phyloP scores from a whole-genome alignment of 2,329 filamentous ascomycete species.

The Colletotrichum viniferum region DNA sequence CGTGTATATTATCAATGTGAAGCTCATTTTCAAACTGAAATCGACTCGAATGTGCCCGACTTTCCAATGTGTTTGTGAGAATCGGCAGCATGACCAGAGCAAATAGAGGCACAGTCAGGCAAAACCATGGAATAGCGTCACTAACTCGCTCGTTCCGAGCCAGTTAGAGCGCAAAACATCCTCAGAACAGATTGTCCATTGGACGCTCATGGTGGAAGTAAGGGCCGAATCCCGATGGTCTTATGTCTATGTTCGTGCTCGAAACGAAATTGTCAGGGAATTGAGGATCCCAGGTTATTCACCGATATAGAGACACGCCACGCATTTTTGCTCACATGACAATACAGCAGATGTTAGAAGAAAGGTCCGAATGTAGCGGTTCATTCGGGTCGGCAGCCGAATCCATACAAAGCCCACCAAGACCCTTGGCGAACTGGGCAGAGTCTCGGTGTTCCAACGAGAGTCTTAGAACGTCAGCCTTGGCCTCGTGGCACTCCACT shows the following conservation, averaged over 20 bases:
- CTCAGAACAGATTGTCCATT: background rate
- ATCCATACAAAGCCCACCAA: background rate
- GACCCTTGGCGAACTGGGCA: conserved; percentile 2
- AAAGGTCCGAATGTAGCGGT: background rate
- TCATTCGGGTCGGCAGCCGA: background rate
- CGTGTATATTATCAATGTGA: too few relatives aligned
- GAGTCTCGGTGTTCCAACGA: conserved; percentile 3
- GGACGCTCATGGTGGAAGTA: background rate
- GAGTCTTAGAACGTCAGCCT: background rate
- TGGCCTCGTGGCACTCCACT: conserved; percentile 8
- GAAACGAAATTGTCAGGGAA: too few relatives aligned
- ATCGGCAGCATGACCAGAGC: too few relatives aligned
- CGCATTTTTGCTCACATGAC: background rate
- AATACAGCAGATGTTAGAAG: background rate
- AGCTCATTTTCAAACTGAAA: too few relatives aligned
- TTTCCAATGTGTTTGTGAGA: too few relatives aligned
- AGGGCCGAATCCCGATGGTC: background rate
- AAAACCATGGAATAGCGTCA: background rate
- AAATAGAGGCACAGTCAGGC: too few relatives aligned
- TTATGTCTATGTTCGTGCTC: too few relatives aligned
- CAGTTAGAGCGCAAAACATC: background rate
- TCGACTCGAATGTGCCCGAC: too few relatives aligned
- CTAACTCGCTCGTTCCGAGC: fast-evolving
- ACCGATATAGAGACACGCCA: too few relatives aligned
- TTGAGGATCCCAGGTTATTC: too few relatives aligned